These are phyloP conservation scores for Scenedesmus sp. DNA, from an alignment of 163 green algal genomes.

Conservation along the genomic window DNA sequence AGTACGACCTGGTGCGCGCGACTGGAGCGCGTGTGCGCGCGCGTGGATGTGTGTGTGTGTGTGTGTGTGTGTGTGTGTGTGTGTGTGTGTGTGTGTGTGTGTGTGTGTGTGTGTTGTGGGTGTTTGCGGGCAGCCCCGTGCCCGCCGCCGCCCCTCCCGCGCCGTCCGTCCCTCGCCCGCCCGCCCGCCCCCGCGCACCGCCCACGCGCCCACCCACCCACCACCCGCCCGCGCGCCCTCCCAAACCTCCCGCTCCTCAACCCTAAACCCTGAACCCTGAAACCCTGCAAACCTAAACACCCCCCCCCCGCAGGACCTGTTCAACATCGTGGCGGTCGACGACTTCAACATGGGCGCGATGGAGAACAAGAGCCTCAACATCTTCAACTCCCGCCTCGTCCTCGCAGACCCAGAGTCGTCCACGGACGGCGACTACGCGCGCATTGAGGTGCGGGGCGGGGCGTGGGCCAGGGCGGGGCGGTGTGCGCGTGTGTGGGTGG, in stretches of 20 bases:
- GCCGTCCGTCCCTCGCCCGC: neutral
- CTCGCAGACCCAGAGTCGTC: constrained; percentile 91
- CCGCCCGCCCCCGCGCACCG: too few relatives aligned
- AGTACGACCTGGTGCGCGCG: constrained; percentile 96
- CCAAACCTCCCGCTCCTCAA: constrained; percentile 72
- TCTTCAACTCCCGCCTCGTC: constrained; percentile 95
- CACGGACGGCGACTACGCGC: constrained; percentile 93
- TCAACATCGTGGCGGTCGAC: constrained; percentile 98
- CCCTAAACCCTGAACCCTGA: too few relatives aligned
- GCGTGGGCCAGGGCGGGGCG: constrained; percentile 93
- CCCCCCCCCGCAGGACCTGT: constrained; percentile 70
- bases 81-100: too few relatives aligned
- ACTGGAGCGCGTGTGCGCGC: too few relatives aligned
- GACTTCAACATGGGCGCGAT: constrained; percentile 99
- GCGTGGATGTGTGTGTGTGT: neutral
- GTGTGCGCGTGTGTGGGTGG: constrained; percentile 87
- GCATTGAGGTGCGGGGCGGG: too few relatives aligned
- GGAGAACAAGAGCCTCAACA: constrained; percentile 99
- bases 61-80: constrained; percentile 26
- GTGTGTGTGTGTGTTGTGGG: too few relatives aligned
- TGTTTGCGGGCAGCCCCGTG: neutral
- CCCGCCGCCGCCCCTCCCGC: neutral
- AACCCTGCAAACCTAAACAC: too few relatives aligned
- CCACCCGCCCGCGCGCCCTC: constrained; percentile 1
- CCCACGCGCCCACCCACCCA: too few relatives aligned